Evolutionary conservation across 257 asterid genomes (phyloP).

Genomic region (Jacaranda copaia): DNA sequence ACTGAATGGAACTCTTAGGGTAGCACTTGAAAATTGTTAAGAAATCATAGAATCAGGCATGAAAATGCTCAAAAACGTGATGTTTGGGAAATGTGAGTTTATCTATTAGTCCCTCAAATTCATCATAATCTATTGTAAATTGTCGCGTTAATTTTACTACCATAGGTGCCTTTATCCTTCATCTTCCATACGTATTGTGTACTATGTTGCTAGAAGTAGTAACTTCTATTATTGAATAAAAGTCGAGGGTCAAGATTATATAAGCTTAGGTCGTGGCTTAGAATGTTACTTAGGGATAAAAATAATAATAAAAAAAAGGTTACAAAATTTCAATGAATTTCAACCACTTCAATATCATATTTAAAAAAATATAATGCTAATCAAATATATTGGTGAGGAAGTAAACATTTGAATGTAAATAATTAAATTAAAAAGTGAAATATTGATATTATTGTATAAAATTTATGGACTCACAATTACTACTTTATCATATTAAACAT

Average conservation of each 20-base stretch:
- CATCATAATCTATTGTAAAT: background rate
- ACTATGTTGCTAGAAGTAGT: background rate
- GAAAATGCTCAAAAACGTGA: conserved; percentile 8
- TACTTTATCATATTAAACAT: no score
- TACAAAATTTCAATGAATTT: no score
- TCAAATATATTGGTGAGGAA: no score
- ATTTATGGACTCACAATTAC: no score
- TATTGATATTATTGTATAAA: background rate
- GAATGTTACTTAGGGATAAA: no score
- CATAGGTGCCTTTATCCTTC: background rate
- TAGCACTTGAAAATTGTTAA: no score
- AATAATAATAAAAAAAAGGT: no score
- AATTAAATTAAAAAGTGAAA: background rate
- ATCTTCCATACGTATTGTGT: background rate
- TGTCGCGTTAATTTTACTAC: background rate
- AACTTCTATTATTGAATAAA: background rate
- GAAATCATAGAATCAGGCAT: background rate
- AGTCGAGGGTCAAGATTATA: background rate
- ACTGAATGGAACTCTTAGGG: no score
- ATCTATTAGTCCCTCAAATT: conserved; percentile 30
- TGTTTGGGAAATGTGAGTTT: conserved; percentile 29
- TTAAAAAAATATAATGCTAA: no score
- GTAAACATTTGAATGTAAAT: background rate
- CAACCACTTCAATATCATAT: no score
- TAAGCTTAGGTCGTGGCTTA: no score